Percentiles rank a stretch among this genome's conserved stretches.
Evolutionary conservation across 2,329 filamentous ascomycete genomes (phyloP).

Genomic region (Curvularia sp.): DNA sequence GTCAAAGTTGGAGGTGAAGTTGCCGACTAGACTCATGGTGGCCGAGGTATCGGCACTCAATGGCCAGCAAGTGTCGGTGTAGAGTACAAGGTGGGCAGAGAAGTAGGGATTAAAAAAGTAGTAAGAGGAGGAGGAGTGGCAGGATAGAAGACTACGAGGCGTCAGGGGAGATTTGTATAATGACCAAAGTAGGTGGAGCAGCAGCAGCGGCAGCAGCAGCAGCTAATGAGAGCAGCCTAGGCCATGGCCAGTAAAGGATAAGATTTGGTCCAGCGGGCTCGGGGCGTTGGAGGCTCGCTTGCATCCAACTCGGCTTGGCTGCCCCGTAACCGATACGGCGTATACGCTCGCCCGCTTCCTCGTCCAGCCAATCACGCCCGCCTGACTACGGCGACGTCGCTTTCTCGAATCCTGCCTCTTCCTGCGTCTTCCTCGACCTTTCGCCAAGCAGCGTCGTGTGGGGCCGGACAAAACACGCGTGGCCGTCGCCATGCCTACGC

Average conservation of each 20-base stretch:
- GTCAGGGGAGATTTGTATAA: constrained; percentile 22
- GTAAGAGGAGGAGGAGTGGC: constrained; percentile 12
- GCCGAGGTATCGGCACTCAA: constrained; percentile 23
- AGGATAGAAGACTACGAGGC: constrained; percentile 1
- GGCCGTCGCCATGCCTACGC: not conserved
- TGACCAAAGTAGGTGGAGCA: constrained; percentile 24
- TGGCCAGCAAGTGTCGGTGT: constrained; percentile 7
- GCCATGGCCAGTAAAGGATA: constrained; percentile 23
- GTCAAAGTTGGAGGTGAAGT: constrained; percentile 55
- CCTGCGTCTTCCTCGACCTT: too few relatives aligned
- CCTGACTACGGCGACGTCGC: not conserved
- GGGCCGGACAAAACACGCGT: not conserved
- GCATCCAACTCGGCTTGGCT: not conserved
- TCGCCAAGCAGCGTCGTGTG: not conserved
- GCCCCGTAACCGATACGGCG: constrained; percentile 3
- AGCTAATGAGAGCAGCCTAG: constrained; percentile 25
- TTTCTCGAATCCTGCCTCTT: constrained; percentile 4
- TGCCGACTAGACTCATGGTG: constrained; percentile 48
- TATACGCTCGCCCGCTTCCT: constrained; percentile 2
- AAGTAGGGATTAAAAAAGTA: constrained; percentile 23
- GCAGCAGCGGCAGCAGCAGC: not conserved
- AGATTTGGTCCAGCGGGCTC: constrained; percentile 25
- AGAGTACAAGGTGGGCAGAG: not conserved
- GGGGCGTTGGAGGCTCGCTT: constrained; percentile 31
- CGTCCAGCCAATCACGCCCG: constrained; percentile 5